Conservation (phyloP, 2,329 filamentous ascomycete species). For the Magnaporthiopsis rhizophila region DNA sequence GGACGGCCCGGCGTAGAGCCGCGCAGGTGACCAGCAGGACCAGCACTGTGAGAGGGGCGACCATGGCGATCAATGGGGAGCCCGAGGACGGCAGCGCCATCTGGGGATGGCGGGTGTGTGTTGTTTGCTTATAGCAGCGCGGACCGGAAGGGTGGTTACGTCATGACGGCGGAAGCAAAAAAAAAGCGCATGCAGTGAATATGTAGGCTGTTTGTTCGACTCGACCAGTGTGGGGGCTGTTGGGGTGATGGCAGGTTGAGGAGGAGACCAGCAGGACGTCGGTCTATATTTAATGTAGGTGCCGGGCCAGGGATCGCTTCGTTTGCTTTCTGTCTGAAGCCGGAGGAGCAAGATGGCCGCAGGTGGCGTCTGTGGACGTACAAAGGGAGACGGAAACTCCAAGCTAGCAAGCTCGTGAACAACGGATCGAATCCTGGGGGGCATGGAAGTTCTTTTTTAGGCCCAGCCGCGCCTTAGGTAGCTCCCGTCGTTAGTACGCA, state of each 20-base stretch:
- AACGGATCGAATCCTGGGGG: neutral
- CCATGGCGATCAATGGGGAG: constrained; percentile 1
- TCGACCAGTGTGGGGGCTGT: neutral
- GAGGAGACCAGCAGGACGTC: neutral
- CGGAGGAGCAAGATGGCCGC: neutral
- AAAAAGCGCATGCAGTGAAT: too few relatives aligned
- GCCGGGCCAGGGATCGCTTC: neutral
- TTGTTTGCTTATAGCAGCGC: neutral
- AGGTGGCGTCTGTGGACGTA: neutral
- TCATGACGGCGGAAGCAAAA: neutral
- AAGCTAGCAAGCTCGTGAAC: neutral
- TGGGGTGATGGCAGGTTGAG: neutral
- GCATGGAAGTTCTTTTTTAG: neutral
- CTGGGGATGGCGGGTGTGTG: neutral
- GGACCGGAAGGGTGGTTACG: neutral
- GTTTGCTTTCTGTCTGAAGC: neutral
- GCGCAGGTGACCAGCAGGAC: constrained; percentile 1
- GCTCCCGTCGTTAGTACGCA: neutral
- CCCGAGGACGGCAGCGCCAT: neutral
- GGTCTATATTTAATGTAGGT: neutral
- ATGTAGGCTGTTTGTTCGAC: neutral
- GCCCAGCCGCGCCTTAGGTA: too few relatives aligned
- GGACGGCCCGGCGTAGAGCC: neutral
- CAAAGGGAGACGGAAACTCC: neutral
- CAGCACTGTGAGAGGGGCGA: neutral